These are phyloP conservation scores for Thielaviopsis populi DNA, from an alignment of 2,329 filamentous ascomycete genomes.

Conservation along the genomic window DNA sequence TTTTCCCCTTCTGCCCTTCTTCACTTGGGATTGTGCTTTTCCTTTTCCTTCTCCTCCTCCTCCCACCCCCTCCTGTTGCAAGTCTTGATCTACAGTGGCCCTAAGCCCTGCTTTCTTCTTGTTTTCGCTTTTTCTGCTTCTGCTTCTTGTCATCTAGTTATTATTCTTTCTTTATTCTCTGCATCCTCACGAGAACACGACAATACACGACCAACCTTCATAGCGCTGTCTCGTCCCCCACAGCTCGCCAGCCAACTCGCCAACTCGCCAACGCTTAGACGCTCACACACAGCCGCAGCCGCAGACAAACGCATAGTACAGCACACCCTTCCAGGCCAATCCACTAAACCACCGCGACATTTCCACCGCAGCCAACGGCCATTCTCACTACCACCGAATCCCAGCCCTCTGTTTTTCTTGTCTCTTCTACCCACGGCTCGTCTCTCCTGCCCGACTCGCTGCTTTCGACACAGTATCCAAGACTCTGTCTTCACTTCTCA, in stretches of 20 bases:
- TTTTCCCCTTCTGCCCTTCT: neutral
- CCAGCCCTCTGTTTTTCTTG: neutral
- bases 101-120: conserved; percentile 8
- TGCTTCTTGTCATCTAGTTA: neutral
- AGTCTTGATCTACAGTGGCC: conserved; percentile 5
- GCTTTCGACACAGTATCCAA: neutral
- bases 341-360: neutral
- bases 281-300: neutral
- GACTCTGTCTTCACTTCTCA: neutral
- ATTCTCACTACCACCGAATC: neutral
- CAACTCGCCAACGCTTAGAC: neutral
- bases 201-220: neutral
- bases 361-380: conserved; percentile 19
- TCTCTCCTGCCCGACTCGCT: neutral
- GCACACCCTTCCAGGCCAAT: neutral
- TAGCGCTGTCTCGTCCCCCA: no score
- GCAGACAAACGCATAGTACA: neutral
- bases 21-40: neutral
- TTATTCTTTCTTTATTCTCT: conserved; percentile 5
- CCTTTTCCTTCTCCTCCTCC: neutral
- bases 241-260: neutral
- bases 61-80: neutral
- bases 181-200: neutral
- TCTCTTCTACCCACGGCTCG: neutral
- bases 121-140: neutral